A percentile compares a stretch with the other conserved stretches of the same genome.
These are phyloP conservation scores for Pichia heedii DNA, from an alignment of 805 yeast genomes.

Conservation along the genomic window DNA sequence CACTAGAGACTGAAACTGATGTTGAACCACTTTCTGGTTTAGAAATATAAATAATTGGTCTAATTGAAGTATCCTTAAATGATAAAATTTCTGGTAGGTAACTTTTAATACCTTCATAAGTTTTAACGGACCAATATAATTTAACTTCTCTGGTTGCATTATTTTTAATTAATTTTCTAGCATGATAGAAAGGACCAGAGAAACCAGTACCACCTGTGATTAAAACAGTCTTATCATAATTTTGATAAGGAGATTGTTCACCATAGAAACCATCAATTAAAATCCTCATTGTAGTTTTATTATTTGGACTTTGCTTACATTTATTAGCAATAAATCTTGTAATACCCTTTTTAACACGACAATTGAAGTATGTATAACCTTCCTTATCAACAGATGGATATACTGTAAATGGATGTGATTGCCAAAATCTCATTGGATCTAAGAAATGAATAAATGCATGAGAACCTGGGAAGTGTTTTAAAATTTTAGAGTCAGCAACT, in stretches of 20 bases:
- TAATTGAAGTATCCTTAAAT: conserved; percentile 27
- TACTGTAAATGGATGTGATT: conserved; percentile 63
- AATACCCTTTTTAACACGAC: conserved; percentile 50
- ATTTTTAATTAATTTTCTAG: conserved; percentile 22
- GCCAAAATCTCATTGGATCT: conserved; percentile 37
- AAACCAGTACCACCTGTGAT: conserved; percentile 73
- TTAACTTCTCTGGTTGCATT: conserved; percentile 30
- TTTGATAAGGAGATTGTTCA: conserved; percentile 37
- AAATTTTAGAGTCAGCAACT: conserved; percentile 37
- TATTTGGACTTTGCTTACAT: conserved; percentile 18
- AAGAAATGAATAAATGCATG: conserved; percentile 54
- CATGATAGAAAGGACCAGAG: conserved; percentile 47
- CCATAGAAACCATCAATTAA: conserved; percentile 72
- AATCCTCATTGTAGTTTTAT: conserved; percentile 24
- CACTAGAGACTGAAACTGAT: conserved; percentile 2
- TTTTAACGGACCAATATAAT: conserved; percentile 58
- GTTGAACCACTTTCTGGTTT: conserved; percentile 19
- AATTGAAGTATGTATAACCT: conserved; percentile 33
- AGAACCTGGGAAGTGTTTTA: conserved; percentile 50
- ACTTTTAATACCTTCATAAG: conserved; percentile 42
- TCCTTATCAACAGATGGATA: conserved; percentile 30
- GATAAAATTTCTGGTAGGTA: conserved; percentile 34
- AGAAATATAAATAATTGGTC: conserved; percentile 35
- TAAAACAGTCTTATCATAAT: conserved; percentile 46
- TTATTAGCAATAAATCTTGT: conserved; percentile 34